Base-by-base conservation (phyloP, 2,329 filamentous ascomycete species). In the Ambrosiella beaveri region DNA sequence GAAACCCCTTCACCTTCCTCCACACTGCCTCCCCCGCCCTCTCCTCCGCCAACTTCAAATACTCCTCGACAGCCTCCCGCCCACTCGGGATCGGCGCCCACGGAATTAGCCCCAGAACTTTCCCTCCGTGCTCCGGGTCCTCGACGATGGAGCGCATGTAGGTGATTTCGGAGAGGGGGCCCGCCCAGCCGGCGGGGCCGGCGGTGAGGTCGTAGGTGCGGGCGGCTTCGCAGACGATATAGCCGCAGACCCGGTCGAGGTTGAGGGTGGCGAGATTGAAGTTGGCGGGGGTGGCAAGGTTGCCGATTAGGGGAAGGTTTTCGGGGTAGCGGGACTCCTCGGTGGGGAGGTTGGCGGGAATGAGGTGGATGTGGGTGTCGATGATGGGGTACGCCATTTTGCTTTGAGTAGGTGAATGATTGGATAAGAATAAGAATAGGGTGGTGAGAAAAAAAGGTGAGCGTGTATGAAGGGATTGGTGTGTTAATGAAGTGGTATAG, bases 341-440 rank as follows among this genome's bases (percentile, higher is more conserved):
- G 2, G 69, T 76, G 71, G 80, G 79, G 89, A 88, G 95, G 59
- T 79, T 72, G 51, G 74, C 70, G 50, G 88, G 86, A 74, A 82
- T 95, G 66, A 96, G 81, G 72, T 96, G 90, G 70, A 96, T 85
- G 74, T 96, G 91, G 44, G 88, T 85, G 74, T 96, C 90, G 69
- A 96, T 81, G 66, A 95, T 83, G 65, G 75, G 79, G 64, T 73
- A 66, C 59, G 71, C 64, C 69, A 70, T 71, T 56, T 40, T 50
- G 11, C 9, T 51, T 8, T 11, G 27, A n/a, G 47, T 51, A 11
- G 47, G 13, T 27, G 5, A 51, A 15, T 49, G 4, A 19, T 51
- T n/a, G 27, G 27, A 27, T 27, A 27, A 27, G 5, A 41, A 12
- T 41, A 41, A 41, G 40, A 5, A 11, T 12, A 3, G 8, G 40